Conservation (phyloP, 352 stramenopile genomes). For the Pythium brachiatum region DNA sequence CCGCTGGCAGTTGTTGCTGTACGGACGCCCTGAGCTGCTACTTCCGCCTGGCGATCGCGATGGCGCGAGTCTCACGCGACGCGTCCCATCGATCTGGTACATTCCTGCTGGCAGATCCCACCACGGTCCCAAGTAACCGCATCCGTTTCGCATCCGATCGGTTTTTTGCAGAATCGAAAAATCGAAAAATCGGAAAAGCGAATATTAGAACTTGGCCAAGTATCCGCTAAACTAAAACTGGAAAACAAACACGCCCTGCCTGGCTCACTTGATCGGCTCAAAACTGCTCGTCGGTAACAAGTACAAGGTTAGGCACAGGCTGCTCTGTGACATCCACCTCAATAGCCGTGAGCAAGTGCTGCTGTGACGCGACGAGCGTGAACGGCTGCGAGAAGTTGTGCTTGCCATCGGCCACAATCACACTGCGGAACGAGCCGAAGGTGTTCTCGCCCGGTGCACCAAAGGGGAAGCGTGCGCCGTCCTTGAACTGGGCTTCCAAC, state of each 20-base stretch:
- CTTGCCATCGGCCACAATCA: constrained; percentile 12
- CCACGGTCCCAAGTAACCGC: neutral
- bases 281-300: constrained; percentile 22
- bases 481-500: constrained; percentile 16
- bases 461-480: constrained; percentile 12
- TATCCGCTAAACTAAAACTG: neutral
- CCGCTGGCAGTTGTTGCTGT: neutral
- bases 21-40: neutral
- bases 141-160: neutral
- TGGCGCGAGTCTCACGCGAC: constrained; percentile 9
- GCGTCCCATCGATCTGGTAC: constrained; percentile 12
- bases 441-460: constrained; percentile 11
- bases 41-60: constrained; percentile 15
- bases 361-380: constrained; percentile 10
- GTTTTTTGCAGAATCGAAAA: neutral
- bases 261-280: neutral
- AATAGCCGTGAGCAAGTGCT: constrained; percentile 7
- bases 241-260: too few species aligned
- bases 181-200: constrained; percentile 1
- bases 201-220: neutral
- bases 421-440: constrained; percentile 24
- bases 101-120: neutral
- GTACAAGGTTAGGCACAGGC: constrained; percentile 14
- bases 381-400: constrained; percentile 23
- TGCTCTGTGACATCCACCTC: constrained; percentile 16